Evolutionary conservation across 2,329 filamentous ascomycete genomes (phyloP).

Genomic region (Drechslerella stenobrocha): DNA sequence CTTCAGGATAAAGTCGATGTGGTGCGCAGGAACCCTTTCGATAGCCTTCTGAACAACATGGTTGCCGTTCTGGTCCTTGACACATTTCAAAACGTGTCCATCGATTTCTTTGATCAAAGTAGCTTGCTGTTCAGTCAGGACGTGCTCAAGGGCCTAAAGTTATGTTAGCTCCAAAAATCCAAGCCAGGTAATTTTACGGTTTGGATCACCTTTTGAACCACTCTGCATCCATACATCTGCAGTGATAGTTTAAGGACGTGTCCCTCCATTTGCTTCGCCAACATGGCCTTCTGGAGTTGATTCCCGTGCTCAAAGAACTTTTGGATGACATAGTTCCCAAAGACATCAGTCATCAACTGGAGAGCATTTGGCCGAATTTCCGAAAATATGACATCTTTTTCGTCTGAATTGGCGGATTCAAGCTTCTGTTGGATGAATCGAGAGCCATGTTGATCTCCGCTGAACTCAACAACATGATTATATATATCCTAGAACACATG

Average conservation of each 20-base stretch:
- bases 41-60: constrained; percentile 96
- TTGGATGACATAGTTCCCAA: constrained; percentile 97
- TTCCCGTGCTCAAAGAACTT: constrained; percentile 97
- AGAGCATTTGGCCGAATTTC: constrained; percentile 83
- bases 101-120: constrained; percentile 81
- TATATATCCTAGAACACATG: constrained; percentile 71
- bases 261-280: constrained; percentile 84
- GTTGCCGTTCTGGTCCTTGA: constrained; percentile 89
- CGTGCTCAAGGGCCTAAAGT: constrained; percentile 76
- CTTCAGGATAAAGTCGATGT: constrained; percentile 83
- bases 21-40: constrained; percentile 72
- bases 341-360: constrained; percentile 92
- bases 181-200: neutral
- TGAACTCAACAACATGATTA: constrained; percentile 86
- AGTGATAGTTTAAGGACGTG: constrained; percentile 77
- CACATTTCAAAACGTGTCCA: constrained; percentile 72
- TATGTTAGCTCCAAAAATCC: constrained; percentile 9
- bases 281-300: constrained; percentile 83
- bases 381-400: constrained; percentile 85
- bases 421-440: constrained; percentile 94
- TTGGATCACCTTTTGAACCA: constrained; percentile 79
- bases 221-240: constrained; percentile 91
- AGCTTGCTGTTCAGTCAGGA: constrained; percentile 88
- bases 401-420: constrained; percentile 88
- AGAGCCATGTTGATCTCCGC: constrained; percentile 92